Percentiles rank a stretch among this genome's conserved stretches.
Conservation (phyloP, 1,139 yeast species). For the Taiozyma sp. region DNA sequence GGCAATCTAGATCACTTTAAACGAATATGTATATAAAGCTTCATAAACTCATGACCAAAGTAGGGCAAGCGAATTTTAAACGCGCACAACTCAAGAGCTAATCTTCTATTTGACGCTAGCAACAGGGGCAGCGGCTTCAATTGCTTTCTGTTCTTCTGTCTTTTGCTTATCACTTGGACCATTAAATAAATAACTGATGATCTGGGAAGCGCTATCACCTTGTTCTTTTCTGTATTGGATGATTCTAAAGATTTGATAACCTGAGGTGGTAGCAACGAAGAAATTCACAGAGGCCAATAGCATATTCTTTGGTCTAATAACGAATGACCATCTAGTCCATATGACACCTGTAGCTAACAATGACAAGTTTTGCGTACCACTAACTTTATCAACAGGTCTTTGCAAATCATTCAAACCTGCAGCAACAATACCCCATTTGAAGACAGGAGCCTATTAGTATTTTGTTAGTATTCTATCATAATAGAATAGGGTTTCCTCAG, state of each 20-base stretch:
- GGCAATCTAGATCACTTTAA: neutral
- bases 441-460: slow-evolving; percentile 16
- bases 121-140: neutral
- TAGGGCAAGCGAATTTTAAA: neutral
- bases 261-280: slow-evolving; percentile 88
- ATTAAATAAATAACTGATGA: slow-evolving; percentile 50
- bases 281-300: slow-evolving; percentile 90
- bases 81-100: too few species aligned
- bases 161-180: slow-evolving; percentile 29
- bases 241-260: slow-evolving; percentile 73
- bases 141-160: neutral
- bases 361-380: slow-evolving; percentile 86
- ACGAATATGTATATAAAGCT: neutral
- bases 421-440: slow-evolving; percentile 78
- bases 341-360: slow-evolving; percentile 87
- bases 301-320: slow-evolving; percentile 82
- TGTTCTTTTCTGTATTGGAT: slow-evolving; percentile 49
- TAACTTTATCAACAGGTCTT: slow-evolving; percentile 87
- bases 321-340: slow-evolving; percentile 99
- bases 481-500: too few species aligned
- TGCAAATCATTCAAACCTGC: slow-evolving; percentile 85
- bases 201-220: slow-evolving; percentile 48
- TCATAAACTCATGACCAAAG: neutral
- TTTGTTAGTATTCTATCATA: slow-evolving; percentile 2
- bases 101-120: neutral